Evolutionary conservation across 306 rosid species (phyloP), one percentile per base, ranked within the genome.

Genomic region (Coriaria nepalensis): DNA sequence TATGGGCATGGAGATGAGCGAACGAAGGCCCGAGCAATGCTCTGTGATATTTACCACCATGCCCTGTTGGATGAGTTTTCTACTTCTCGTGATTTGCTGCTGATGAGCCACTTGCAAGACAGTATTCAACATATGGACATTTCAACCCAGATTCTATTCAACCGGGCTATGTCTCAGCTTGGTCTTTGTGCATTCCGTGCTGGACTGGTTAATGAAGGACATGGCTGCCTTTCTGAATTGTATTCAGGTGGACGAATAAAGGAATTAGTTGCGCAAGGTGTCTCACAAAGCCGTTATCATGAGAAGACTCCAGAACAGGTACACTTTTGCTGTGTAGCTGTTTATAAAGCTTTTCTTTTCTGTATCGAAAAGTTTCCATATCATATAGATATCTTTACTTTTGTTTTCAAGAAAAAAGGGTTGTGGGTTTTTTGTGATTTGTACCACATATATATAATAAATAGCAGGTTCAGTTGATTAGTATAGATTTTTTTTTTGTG

Each of bases 231-330:
- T 35, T 72, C 93, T 37, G 98, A 92, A 66, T 78, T 92, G 9
- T 92, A 86, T 67, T 82, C 98, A n/a, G 96, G 98, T 54, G 96
- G 96, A 62, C 77, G 96, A 77, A 94, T 92, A 46, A 92, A 82
- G 74, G 96, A 92, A 67, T 62, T 92, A 73, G 94, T 92, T 46
- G 98, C 98, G 0, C 98, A 92, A 67, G 98, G 98, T 43, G 87
- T 92, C 58, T 73, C 93, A 4, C 98, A 92, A 52, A 86, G 88
- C 54, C 75, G 98, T 35, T 86, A 79, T 76, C 96, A 92, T 40
- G 98, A 92, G 66, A 92, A 92, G 73, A 92, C 96, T 55, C 96
- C 98, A 6, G 98, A 92, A 66, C 98, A 92, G 98, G 98, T 90
- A 63, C 45, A 53, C 9, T 15, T 10, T 14, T 56, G 40, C 29